These are phyloP conservation scores for Fistulinella staudtii DNA, from an alignment of 1,284 basidiomycete species.

Conservation along the genomic window DNA sequence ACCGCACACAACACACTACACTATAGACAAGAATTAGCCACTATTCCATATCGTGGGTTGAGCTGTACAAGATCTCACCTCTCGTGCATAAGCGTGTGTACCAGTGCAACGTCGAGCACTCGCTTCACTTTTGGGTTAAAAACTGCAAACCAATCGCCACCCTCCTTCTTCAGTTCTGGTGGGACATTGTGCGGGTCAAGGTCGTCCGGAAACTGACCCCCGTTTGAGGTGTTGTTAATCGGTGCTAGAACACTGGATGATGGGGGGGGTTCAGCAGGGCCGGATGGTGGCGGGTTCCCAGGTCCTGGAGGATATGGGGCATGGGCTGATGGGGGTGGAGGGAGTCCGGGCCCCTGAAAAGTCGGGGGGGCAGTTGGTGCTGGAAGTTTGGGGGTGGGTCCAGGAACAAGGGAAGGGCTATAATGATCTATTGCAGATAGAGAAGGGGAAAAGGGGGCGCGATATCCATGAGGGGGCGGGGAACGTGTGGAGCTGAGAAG, in stretches of 20 bases:
- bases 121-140: constrained; percentile 87
- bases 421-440: constrained; percentile 30
- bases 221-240: constrained; percentile 26
- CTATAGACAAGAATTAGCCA: constrained; percentile 32
- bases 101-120: constrained; percentile 81
- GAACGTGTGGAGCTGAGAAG: constrained; percentile 23
- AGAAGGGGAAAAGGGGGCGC: constrained; percentile 21
- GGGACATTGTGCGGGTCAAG: constrained; percentile 47
- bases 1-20: constrained; percentile 80
- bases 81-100: constrained; percentile 91
- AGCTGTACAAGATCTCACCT: constrained; percentile 52
- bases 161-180: constrained; percentile 70
- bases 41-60: not conserved
- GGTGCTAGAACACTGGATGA: constrained; percentile 25
- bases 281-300: constrained; percentile 30
- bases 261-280: constrained; percentile 25
- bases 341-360: constrained; percentile 37
- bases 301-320: constrained; percentile 36
- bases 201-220: constrained; percentile 42
- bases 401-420: constrained; percentile 34
- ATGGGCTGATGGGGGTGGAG: constrained; percentile 35
- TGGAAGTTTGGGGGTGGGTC: constrained; percentile 32
- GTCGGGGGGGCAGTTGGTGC: constrained; percentile 30
- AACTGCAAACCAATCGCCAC: constrained; percentile 91
- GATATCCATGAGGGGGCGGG: constrained; percentile 28